Evolutionary conservation across 2,329 filamentous ascomycete genomes (phyloP).

Genomic region (Aspergillus oerlinghausenensis): DNA sequence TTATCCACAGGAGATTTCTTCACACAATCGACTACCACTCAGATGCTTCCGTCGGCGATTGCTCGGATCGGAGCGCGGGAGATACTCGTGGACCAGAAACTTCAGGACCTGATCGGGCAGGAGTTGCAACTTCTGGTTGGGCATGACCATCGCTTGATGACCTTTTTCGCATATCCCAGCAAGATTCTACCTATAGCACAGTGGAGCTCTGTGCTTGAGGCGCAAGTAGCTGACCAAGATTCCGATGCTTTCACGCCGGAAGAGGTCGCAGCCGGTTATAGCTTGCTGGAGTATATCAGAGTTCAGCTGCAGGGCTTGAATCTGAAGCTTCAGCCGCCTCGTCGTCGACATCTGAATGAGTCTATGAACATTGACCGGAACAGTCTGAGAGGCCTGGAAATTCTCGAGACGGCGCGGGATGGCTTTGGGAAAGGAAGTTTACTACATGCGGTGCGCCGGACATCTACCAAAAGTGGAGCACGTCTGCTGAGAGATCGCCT

Average conservation of each 20-base stretch:
- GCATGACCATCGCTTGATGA: slow-evolving; percentile 71
- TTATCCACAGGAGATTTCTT: slow-evolving; percentile 92
- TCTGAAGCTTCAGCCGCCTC: slow-evolving; percentile 78
- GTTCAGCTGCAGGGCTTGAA: slow-evolving; percentile 70
- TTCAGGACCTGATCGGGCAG: slow-evolving; percentile 56
- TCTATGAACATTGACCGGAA: slow-evolving; percentile 91
- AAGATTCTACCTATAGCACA: slow-evolving; percentile 50
- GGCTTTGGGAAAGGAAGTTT: slow-evolving; percentile 75
- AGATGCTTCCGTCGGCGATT: slow-evolving; percentile 71
- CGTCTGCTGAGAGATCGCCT: slow-evolving; percentile 79
- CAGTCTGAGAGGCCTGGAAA: slow-evolving; percentile 82
- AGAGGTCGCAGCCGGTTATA: slow-evolving; percentile 72
- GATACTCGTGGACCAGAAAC: slow-evolving; percentile 67
- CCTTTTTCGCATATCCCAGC: slow-evolving; percentile 56
- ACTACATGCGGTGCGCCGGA: slow-evolving; percentile 81
- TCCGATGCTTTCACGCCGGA: slow-evolving; percentile 56
- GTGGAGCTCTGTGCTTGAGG: slow-evolving; percentile 76
- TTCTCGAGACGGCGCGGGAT: slow-evolving; percentile 80
- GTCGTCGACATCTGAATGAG: slow-evolving; percentile 67
- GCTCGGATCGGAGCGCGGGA: slow-evolving; percentile 81
- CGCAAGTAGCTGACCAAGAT: slow-evolving; percentile 55
- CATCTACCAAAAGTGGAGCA: slow-evolving; percentile 86
- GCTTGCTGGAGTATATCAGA: slow-evolving; percentile 79
- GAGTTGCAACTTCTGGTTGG: slow-evolving; percentile 64
- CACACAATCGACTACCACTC: slow-evolving; percentile 69